Conservation (phyloP, 257 asterid genomes). For the Gentiana macrophylla region DNA sequence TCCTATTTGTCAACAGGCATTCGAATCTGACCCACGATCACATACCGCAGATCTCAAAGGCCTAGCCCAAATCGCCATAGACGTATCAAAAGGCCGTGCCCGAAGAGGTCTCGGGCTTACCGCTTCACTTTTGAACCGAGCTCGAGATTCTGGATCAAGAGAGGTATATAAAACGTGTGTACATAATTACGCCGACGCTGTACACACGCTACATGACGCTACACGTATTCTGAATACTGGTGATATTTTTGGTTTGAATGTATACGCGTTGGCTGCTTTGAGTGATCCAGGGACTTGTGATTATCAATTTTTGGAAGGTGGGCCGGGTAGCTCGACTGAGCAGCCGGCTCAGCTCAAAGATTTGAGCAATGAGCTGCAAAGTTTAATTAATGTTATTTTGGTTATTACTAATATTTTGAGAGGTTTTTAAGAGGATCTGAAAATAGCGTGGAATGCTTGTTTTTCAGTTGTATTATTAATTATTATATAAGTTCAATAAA, state of each 20-base stretch:
- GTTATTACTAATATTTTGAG: not conserved
- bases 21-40: too few species aligned
- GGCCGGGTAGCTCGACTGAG: too few species aligned
- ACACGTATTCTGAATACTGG: not conserved
- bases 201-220: not conserved
- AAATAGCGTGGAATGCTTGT: too few species aligned
- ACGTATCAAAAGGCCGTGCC: too few species aligned
- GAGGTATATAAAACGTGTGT: slow-evolving; percentile 14
- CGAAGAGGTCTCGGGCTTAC: too few species aligned
- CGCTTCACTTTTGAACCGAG: not conserved
- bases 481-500: too few species aligned
- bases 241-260: not conserved
- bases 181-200: slow-evolving; percentile 8
- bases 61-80: too few species aligned
- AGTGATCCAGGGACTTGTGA: not conserved
- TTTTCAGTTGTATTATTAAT: too few species aligned
- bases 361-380: not conserved
- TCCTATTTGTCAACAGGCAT: too few species aligned
- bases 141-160: not conserved
- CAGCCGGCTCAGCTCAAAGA: not conserved
- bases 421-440: not conserved
- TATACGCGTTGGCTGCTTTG: not conserved
- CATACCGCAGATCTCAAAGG: too few species aligned
- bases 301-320: not conserved
- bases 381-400: not conserved